A percentile compares a stretch with the other conserved stretches of the same genome.
Evolutionary conservation across 306 rosid species (phyloP).

Genomic region (Prunus mume): DNA sequence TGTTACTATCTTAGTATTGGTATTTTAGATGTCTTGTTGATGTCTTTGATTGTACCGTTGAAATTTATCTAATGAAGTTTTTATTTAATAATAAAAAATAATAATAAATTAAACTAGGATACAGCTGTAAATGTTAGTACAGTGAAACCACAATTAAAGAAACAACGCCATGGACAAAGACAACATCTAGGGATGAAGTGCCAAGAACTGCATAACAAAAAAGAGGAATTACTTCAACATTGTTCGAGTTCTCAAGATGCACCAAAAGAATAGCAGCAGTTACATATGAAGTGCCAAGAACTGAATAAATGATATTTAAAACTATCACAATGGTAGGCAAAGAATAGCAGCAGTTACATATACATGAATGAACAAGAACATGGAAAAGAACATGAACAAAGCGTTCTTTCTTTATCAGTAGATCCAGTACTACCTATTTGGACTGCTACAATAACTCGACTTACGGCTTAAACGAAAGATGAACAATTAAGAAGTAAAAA

Average conservation of each 20-base stretch:
- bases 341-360: background rate
- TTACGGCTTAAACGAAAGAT: background rate
- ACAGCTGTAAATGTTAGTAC: no score
- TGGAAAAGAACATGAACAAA: background rate
- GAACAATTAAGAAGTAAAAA: background rate
- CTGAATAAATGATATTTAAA: background rate
- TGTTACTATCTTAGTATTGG: no score
- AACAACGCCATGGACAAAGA: no score
- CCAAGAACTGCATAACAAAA: background rate
- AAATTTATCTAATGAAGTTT: no score
- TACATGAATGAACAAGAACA: background rate
- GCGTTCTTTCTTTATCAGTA: background rate
- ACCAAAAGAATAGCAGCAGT: background rate
- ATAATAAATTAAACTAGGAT: no score
- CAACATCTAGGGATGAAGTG: background rate
- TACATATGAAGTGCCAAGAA: background rate
- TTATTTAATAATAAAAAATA: no score
- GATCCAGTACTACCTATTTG: background rate
- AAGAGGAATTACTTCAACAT: background rate
- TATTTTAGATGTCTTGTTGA: no score
- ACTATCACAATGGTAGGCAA: background rate
- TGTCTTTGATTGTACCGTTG: no score
- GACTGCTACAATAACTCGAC: background rate
- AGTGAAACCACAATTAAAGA: no score
- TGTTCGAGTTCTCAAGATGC: background rate